These are phyloP conservation scores for Adiantum capillusveneris DNA, from an alignment of 75 land plant species.

Conservation along the genomic window DNA sequence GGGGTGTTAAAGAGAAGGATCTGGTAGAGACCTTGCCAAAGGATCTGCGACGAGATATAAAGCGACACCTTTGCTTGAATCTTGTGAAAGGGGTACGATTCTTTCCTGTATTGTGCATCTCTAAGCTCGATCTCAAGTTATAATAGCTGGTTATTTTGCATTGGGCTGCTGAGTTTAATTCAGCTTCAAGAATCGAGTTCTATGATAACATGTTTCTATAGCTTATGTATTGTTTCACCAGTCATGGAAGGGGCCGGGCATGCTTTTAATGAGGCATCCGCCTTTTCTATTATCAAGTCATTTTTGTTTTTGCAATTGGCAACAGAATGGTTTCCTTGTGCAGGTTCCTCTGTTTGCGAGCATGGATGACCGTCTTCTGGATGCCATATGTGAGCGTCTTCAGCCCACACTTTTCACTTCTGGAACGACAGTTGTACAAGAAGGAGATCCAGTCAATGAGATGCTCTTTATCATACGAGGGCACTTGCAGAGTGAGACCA, in stretches of 20 bases:
- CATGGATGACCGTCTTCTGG: conserved; percentile 79
- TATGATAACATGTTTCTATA: no score
- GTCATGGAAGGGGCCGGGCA: no score
- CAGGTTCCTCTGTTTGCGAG: conserved; percentile 85
- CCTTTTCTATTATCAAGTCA: no score
- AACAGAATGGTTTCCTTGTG: no score
- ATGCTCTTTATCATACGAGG: conserved; percentile 92
- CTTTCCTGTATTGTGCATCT: no score
- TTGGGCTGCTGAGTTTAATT: no score
- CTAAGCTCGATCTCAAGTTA: not conserved
- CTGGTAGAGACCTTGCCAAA: conserved; percentile 42
- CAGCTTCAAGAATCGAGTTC: no score
- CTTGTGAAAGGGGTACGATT: conserved; percentile 13
- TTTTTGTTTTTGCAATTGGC: no score
- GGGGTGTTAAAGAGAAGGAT: conserved; percentile 65
- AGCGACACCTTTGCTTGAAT: conserved; percentile 50
- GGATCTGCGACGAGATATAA: conserved; percentile 65
- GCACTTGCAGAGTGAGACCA: conserved; percentile 67
- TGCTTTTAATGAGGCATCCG: no score
- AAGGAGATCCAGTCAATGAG: conserved; percentile 86
- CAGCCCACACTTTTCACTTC: conserved; percentile 57
- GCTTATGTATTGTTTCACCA: no score
- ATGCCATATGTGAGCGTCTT: conserved; percentile 85
- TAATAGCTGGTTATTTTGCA: no score
- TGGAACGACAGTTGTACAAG: conserved; percentile 48